These are phyloP conservation scores for Pleurotus djamor DNA, from an alignment of 768 basidiomycete genomes.

Conservation along the genomic window DNA sequence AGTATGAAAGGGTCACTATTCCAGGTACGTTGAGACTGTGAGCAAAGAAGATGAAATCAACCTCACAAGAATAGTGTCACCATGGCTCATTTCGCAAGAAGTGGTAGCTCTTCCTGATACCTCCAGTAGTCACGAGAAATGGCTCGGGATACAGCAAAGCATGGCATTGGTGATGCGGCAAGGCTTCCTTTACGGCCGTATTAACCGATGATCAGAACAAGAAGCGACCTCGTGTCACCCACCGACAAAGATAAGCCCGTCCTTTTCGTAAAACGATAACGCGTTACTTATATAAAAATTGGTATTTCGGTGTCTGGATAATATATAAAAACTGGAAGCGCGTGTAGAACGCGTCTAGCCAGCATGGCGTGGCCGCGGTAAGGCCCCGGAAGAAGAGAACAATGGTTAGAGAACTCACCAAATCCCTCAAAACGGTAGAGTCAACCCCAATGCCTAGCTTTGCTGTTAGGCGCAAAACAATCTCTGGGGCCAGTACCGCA, in stretches of 20 bases:
- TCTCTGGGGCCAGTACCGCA: background rate
- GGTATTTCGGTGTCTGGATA: background rate
- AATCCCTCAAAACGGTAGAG: background rate
- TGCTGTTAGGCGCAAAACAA: no score
- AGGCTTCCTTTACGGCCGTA: background rate
- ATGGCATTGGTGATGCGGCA: slow-evolving; percentile 1
- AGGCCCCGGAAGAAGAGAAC: background rate
- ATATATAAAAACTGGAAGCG: background rate
- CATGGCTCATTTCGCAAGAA: background rate
- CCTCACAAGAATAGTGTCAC: background rate
- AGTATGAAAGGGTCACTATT: background rate
- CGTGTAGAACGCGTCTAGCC: background rate
- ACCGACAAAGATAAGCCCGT: slow-evolving; percentile 8
- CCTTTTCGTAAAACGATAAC: slow-evolving; percentile 3
- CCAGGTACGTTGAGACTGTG: background rate
- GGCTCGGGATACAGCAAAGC: slow-evolving; percentile 2
- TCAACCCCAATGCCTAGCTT: background rate
- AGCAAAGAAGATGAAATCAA: background rate
- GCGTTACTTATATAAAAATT: background rate
- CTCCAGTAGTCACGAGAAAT: background rate
- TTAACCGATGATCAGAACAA: background rate
- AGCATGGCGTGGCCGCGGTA: background rate
- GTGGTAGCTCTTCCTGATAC: background rate
- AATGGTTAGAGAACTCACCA: background rate
- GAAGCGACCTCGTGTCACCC: slow-evolving; percentile 5